phyloP scores from a whole-genome alignment of 257 asterid genomes.

The Penstemon eatonii region DNA sequence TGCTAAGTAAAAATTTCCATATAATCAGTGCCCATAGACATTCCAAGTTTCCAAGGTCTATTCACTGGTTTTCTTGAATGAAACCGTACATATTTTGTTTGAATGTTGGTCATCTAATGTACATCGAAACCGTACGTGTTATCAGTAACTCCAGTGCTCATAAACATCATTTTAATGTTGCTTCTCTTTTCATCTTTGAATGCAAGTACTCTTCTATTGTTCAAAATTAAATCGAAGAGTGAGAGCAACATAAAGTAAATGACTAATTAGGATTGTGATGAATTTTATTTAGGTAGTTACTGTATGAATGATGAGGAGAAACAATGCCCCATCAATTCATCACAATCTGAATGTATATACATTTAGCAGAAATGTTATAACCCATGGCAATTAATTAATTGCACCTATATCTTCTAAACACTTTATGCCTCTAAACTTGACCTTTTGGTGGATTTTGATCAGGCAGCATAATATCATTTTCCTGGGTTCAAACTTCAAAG shows the following conservation, averaged over 20 bases:
- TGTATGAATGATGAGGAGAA: background rate
- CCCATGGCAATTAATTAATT: background rate
- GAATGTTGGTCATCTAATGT: no score
- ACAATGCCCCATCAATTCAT: background rate
- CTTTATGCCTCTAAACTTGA: background rate
- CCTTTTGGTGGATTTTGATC: conserved; percentile 7
- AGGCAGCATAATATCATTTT: background rate
- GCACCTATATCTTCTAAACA: background rate
- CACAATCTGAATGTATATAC: background rate
- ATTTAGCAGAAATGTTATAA: background rate
- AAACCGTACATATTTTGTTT: background rate
- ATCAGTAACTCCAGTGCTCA: background rate
- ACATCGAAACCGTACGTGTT: no score
- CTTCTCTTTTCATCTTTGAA: background rate
- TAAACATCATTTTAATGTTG: background rate
- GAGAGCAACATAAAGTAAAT: background rate
- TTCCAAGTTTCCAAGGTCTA: background rate
- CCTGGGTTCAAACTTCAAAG: background rate
- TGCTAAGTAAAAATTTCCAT: background rate
- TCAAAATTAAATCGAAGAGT: background rate
- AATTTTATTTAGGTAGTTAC: conserved; percentile 1
- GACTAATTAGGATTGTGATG: conserved; percentile 2
- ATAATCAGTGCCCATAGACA: background rate
- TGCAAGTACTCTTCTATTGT: background rate
- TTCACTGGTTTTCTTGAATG: conserved; percentile 5